Evolutionary conservation across 2,329 filamentous ascomycete genomes (phyloP), one percentile per base, ranked within the genome.

Genomic region (Microdochium paspali): DNA sequence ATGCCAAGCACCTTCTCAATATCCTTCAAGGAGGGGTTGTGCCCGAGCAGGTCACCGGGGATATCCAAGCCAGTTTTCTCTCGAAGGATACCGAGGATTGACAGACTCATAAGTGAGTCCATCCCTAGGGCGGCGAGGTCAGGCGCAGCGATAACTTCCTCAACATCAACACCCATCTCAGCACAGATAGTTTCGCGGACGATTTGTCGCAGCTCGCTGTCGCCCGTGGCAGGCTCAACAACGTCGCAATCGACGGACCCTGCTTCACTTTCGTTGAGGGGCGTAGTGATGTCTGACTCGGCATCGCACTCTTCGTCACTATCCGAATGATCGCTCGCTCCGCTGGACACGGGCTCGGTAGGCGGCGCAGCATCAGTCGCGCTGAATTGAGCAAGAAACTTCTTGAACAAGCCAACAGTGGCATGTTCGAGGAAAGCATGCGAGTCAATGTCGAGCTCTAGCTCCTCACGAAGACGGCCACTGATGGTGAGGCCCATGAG

Each of bases 161-260:
- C 77, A 10, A 84, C 69, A 23, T 82, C 77, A n/a, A 87, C 79
- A 49, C 81, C 81, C 75, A 87, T 85, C 62, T 87, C 84, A 31
- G 75, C 71, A n/a, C 82, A 79, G 51, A 87, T 80, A 48, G 82
- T 85, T 47, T 77, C 74, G 61, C 84, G 80, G 44, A 86, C 73
- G 55, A 75, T 61, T 59, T 70, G 57, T 66, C 73, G 66, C 31
- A 77, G 58, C 53, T 70, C 63, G 44, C 65, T 60, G 50, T 68
- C 69, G 21, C 56, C 60, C 23, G 59, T 53, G 48, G 70, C 71
- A 44, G 62, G 63, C 15, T 49, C n/a, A 6, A 47, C 50, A 18
- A 47, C 51, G 12, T 70, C 68, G 15, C 66, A 66, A 56, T 77
- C 75, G 46, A 67, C 59, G 0, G 69, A 69, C 45, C 73, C 74